Percentiles rank a stretch among this genome's conserved stretches.
phyloP scores from a whole-genome alignment of 768 basidiomycete species.

The Tephrocybe sp. region DNA sequence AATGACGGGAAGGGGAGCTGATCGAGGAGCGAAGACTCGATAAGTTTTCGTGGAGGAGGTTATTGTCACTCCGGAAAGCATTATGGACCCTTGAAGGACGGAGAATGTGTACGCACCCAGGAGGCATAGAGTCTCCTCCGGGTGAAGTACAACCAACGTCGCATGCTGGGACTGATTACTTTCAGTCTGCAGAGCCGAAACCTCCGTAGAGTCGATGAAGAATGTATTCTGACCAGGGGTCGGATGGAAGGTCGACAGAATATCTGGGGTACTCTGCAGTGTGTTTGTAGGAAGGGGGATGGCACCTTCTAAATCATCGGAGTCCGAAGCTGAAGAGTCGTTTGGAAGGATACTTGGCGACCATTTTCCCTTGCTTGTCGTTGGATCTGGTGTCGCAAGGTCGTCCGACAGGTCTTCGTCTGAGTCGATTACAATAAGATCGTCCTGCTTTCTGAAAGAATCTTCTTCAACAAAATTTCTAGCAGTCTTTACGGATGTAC shows the following conservation, averaged over 20 bases:
- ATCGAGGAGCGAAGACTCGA: slow-evolving; percentile 71
- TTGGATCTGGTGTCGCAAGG: slow-evolving; percentile 13
- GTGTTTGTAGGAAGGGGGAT: not conserved
- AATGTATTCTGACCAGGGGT: slow-evolving; percentile 43
- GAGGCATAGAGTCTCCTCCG: slow-evolving; percentile 57
- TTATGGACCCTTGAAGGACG: slow-evolving; percentile 60
- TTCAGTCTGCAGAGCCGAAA: slow-evolving; percentile 25
- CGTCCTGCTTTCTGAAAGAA: slow-evolving; percentile 32
- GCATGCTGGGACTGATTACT: slow-evolving; percentile 10
- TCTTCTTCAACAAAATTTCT: slow-evolving; percentile 32
- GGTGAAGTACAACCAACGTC: slow-evolving; percentile 41
- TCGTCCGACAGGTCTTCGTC: slow-evolving; percentile 28
- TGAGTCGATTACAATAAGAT: slow-evolving; percentile 35
- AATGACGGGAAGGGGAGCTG: slow-evolving; percentile 68
- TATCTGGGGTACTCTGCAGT: slow-evolving; percentile 11
- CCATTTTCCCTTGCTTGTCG: slow-evolving; percentile 40
- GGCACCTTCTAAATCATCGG: slow-evolving; percentile 14
- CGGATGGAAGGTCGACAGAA: slow-evolving; percentile 52
- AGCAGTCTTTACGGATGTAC: slow-evolving; percentile 6
- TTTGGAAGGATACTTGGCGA: slow-evolving; percentile 53
- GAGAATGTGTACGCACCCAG: slow-evolving; percentile 63
- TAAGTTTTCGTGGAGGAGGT: slow-evolving; percentile 37
- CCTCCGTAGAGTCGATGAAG: slow-evolving; percentile 37
- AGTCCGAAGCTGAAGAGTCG: slow-evolving; percentile 51
- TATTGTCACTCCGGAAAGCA: slow-evolving; percentile 54